phyloP scores from a whole-genome alignment of 2,329 filamentous ascomycete genomes.

The Diplodia mutila region DNA sequence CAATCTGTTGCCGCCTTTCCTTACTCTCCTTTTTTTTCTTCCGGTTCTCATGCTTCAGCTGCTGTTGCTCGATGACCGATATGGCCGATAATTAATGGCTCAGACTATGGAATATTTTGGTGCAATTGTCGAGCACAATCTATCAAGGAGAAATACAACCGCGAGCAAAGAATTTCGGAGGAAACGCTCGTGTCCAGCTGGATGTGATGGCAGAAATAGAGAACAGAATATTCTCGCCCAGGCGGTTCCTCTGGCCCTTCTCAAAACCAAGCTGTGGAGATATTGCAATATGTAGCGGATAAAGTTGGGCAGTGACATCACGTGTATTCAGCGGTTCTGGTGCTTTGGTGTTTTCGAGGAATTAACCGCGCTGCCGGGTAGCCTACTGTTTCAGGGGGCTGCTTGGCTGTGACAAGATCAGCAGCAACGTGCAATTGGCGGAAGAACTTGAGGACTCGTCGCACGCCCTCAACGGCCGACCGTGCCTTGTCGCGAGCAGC shows the following conservation, averaged over 20 bases:
- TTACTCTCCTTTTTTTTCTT: neutral
- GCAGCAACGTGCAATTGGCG: neutral
- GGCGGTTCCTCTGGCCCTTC: neutral
- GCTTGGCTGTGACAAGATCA: conserved; percentile 13
- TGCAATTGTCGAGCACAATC: no score
- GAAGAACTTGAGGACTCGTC: neutral
- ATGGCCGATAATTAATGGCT: neutral
- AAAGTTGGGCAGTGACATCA: neutral
- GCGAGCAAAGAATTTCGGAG: no score
- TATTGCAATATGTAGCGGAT: neutral
- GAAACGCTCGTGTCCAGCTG: no score
- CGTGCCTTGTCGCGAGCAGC: neutral
- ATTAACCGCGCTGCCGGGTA: neutral
- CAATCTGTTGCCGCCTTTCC: neutral
- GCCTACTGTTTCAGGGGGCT: conserved; percentile 7
- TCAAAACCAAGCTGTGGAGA: neutral
- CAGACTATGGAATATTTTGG: no score
- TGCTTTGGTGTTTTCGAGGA: neutral
- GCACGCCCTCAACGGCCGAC: neutral
- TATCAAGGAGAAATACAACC: no score
- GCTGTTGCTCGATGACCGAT: neutral
- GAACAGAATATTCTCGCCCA: neutral
- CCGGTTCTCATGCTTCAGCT: neutral
- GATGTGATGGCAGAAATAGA: neutral
- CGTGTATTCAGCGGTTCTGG: neutral